These are phyloP conservation scores for Macadamia tetraphylla DNA, from an alignment of 164 flowering plant species.

Conservation along the genomic window DNA sequence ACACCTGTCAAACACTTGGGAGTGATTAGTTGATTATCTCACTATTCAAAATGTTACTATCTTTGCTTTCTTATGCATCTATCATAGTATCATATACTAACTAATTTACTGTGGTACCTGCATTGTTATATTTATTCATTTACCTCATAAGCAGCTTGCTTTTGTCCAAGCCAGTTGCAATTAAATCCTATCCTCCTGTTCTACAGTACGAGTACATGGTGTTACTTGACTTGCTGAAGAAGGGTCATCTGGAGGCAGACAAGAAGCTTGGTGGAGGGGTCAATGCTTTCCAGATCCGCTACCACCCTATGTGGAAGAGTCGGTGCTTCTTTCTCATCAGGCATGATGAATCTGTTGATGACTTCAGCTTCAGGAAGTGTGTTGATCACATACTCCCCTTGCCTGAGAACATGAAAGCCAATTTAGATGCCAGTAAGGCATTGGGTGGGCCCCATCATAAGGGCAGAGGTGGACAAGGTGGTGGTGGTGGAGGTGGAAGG, in stretches of 20 bases:
- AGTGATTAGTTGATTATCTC: too few species aligned
- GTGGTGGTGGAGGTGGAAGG: conserved; percentile 25
- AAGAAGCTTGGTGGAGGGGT: conserved; percentile 69
- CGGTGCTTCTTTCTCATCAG: conserved; percentile 78
- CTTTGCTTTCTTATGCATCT: too few species aligned
- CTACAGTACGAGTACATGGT: conserved; percentile 78
- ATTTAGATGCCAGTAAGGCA: conserved; percentile 39
- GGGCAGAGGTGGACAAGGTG: conserved; percentile 26
- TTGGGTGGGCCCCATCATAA: conserved; percentile 33
- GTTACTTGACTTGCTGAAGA: conserved; percentile 71
- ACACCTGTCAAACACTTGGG: too few species aligned
- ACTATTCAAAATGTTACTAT: too few species aligned
- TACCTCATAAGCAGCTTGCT: not conserved
- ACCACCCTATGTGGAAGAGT: conserved; percentile 76
- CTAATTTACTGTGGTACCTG: too few species aligned
- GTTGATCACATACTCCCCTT: conserved; percentile 82
- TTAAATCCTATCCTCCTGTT: not conserved
- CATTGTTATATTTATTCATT: not conserved
- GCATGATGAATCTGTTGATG: conserved; percentile 63
- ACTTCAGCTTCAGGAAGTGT: conserved; percentile 97
- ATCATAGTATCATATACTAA: too few species aligned
- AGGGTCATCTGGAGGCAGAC: conserved; percentile 75
- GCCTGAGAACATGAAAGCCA: conserved; percentile 75
- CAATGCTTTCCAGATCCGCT: conserved; percentile 58
- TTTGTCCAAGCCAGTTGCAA: too few species aligned